Conservation (phyloP, 371 early-diverging fungal genomes). For the Capillidium heterosporum region DNA sequence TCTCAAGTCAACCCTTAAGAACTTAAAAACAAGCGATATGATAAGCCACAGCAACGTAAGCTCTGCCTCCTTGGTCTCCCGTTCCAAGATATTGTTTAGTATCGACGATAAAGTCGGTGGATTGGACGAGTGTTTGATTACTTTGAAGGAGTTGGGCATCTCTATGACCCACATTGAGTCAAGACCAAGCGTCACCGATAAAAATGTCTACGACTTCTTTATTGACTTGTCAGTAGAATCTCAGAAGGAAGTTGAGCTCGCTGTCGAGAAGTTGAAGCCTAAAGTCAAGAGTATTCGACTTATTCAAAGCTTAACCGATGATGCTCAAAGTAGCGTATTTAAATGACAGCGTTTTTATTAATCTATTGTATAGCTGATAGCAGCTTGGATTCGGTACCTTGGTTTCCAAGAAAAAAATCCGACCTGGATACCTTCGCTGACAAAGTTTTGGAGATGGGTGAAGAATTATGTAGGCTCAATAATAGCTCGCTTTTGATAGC, state of each 20-base stretch:
- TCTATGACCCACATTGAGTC: conserved; percentile 84
- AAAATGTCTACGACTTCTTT: conserved; percentile 82
- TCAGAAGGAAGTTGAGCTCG: conserved; percentile 24
- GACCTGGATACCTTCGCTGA: conserved; percentile 89
- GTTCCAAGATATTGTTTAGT: neutral
- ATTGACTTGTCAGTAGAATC: conserved; percentile 39
- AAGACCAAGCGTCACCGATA: conserved; percentile 60
- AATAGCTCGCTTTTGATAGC: too few species aligned
- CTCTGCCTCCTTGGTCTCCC: neutral
- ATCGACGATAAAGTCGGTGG: conserved; percentile 44
- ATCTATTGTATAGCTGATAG: neutral
- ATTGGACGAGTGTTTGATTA: conserved; percentile 61
- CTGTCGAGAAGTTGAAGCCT: conserved; percentile 32
- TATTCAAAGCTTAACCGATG: conserved; percentile 14
- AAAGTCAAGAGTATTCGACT: conserved; percentile 41
- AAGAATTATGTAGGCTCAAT: conserved; percentile 60
- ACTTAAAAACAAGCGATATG: too few species aligned
- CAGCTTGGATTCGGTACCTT: conserved; percentile 23
- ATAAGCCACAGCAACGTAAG: too few species aligned
- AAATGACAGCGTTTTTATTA: neutral
- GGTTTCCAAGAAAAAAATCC: conserved; percentile 87
- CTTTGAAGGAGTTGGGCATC: conserved; percentile 50
- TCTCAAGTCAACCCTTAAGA: too few species aligned
- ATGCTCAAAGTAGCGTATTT: neutral
- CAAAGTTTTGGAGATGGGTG: conserved; percentile 83